Evolutionary conservation across 345 rosid genomes (phyloP).

Genomic region (Theobroma cacao): DNA sequence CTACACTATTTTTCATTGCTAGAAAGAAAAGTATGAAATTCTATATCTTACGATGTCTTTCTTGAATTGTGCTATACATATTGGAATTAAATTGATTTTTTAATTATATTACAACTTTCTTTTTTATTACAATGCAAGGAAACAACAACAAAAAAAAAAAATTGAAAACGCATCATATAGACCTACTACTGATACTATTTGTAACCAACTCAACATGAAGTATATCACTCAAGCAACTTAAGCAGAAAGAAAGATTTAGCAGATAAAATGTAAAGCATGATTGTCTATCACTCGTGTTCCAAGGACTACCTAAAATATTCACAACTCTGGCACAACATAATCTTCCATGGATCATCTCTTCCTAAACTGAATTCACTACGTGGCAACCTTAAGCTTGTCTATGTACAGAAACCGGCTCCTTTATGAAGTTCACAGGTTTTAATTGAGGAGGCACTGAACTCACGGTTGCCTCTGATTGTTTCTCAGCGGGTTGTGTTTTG

Average conservation of each 20-base stretch:
- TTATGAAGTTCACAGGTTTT: neutral
- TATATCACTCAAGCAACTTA: too few relatives aligned
- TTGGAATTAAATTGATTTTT: too few relatives aligned
- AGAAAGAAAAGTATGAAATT: too few relatives aligned
- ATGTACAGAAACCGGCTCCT: conserved; percentile 13
- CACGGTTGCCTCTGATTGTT: conserved; percentile 32
- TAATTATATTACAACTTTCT: too few relatives aligned
- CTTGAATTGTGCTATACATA: too few relatives aligned
- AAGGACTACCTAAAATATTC: neutral
- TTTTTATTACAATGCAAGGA: too few relatives aligned
- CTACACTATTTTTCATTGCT: too few relatives aligned
- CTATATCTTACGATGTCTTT: too few relatives aligned
- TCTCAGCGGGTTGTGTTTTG: conserved; percentile 60
- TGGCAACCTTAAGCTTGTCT: neutral
- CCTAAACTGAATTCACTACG: conserved; percentile 18
- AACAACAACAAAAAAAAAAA: too few relatives aligned
- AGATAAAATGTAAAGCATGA: neutral
- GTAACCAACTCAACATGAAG: too few relatives aligned
- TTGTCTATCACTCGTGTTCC: neutral
- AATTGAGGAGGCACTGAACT: neutral
- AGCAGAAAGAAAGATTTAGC: neutral
- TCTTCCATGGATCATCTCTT: neutral
- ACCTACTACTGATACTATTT: too few relatives aligned
- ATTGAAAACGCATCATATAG: too few relatives aligned
- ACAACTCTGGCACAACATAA: neutral